Base-by-base conservation (phyloP, 768 basidiomycete genomes). In the Tephrocybe rancida region DNA sequence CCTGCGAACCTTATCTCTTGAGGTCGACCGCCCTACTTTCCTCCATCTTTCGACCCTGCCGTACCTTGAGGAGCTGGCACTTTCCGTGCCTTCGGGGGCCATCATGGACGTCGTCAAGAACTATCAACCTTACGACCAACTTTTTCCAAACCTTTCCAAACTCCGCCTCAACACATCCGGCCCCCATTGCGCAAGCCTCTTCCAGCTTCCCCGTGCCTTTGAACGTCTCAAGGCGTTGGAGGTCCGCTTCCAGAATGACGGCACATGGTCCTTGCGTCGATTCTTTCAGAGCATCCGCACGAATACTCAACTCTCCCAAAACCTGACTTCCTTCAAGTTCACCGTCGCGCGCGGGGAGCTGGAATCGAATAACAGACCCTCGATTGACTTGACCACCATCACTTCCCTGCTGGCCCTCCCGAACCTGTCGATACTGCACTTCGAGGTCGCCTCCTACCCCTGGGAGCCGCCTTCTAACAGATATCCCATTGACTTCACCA, bases 161-260 rank as follows among this genome's bases (percentile, higher is more conserved):
- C 25, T 39, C 34, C 44, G 35, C 22, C 44, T 52, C 6, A 52
- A 52, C 51, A 52, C 51, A 3, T 27, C 51, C 14, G 13, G 27
- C 14, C 44, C 46, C 44, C 51, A 5, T 45, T 52, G 51, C 38
- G 35, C 37, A 5, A 35, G 38, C 21, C 44, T 52, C 19, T 46
- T 52, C 44, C 11, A 52, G 14, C 51, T 52, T 24, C 51, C 51
- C 0, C 25, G 34, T 41, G 44, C 51, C 7, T 52, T 52, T 3
- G 35, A 46, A 18, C 21, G 37, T 11, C 51, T 52, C 21, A 18
- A 9, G 34, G 9, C 51, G 3, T 39, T 52, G 21, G 37, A 52
- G 32, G 46, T 52, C 22, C 44, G 37, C 19, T 34, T 44, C 16
- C 35, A 45, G 25, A 13, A 32, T 25, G 44, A 26, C 19, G n/a